Percentiles rank a stretch among this genome's conserved stretches.
These are phyloP conservation scores for Sclerospora graminicola DNA, from an alignment of 352 stramenopile genomes.

Conservation along the genomic window DNA sequence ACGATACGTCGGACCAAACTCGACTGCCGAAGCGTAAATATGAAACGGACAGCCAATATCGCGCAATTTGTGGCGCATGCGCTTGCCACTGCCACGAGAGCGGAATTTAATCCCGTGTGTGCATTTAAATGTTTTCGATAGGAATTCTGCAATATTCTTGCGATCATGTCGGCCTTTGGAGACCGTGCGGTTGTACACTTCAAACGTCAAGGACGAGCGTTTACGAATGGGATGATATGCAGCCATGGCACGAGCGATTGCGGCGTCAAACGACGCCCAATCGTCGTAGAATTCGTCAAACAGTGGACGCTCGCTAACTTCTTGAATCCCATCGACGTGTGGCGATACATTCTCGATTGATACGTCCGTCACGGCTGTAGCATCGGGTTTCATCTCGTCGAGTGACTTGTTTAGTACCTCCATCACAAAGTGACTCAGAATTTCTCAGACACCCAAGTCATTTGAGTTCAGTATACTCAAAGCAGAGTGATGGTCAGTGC, in stretches of 20 bases:
- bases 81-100: conserved; percentile 54
- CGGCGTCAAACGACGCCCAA: conserved; percentile 56
- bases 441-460: conserved; percentile 1
- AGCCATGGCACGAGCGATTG: conserved; percentile 45
- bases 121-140: conserved; percentile 81
- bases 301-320: conserved; percentile 15
- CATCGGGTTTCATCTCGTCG: conserved; percentile 15
- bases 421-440: conserved; percentile 2
- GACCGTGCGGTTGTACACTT: conserved; percentile 82
- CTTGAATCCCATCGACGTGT: background rate
- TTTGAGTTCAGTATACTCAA: conserved; percentile 4
- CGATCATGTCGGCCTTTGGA: conserved; percentile 73
- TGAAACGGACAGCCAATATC: conserved; percentile 75
- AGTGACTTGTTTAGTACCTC: conserved; percentile 7
- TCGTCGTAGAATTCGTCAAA: conserved; percentile 74
- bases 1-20: conserved; percentile 51
- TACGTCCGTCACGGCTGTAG: background rate
- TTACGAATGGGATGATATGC: conserved; percentile 72
- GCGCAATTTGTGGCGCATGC: conserved; percentile 50
- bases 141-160: conserved; percentile 58
- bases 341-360: background rate
- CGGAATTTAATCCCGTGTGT: conserved; percentile 81
- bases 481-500: conserved; percentile 10
- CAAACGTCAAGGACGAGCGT: conserved; percentile 72
- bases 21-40: conserved; percentile 61